Conservation (phyloP, 2,329 filamentous ascomycete genomes). For the Pochonia chlamydosporia region DNA sequence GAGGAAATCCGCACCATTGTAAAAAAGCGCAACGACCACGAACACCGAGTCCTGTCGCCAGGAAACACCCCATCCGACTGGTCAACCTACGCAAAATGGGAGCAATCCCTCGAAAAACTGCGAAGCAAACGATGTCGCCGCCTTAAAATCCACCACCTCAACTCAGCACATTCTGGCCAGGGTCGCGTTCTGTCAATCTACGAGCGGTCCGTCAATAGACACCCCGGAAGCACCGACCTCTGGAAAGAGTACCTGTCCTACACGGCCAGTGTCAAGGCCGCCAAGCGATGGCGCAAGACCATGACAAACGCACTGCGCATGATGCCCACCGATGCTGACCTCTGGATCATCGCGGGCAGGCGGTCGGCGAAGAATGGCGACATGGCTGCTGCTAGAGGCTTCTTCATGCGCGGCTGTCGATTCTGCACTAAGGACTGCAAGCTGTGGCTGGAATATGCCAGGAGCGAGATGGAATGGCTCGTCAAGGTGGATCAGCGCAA, state of each 20-base stretch:
- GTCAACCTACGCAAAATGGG: slow-evolving; percentile 73
- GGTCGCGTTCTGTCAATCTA: slow-evolving; percentile 84
- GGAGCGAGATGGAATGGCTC: slow-evolving; percentile 89
- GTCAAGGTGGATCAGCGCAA: slow-evolving; percentile 71
- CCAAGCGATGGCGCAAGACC: slow-evolving; percentile 59
- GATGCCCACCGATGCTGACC: slow-evolving; percentile 73
- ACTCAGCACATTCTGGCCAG: slow-evolving; percentile 66
- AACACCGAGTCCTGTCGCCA: slow-evolving; percentile 82
- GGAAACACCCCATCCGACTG: slow-evolving; percentile 74
- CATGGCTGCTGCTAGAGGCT: slow-evolving; percentile 77
- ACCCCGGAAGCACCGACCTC: slow-evolving; percentile 72
- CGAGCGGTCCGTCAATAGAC: slow-evolving; percentile 77
- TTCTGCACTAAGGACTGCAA: slow-evolving; percentile 73
- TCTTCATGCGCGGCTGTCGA: slow-evolving; percentile 81
- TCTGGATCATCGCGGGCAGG: slow-evolving; percentile 84
- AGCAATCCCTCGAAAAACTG: slow-evolving; percentile 65
- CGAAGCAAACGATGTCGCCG: slow-evolving; percentile 78
- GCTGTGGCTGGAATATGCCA: slow-evolving; percentile 86
- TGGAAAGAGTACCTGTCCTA: slow-evolving; percentile 92
- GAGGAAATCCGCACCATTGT: slow-evolving; percentile 88
- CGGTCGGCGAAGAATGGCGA: slow-evolving; percentile 75
- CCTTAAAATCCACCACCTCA: slow-evolving; percentile 63
- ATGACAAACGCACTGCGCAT: slow-evolving; percentile 70
- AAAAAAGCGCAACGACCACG: slow-evolving; percentile 85
- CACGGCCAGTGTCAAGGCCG: slow-evolving; percentile 61